Percentiles rank a stretch among this genome's conserved stretches.
Conservation (phyloP, 345 rosid genomes). For the Anacardium occidentale region DNA sequence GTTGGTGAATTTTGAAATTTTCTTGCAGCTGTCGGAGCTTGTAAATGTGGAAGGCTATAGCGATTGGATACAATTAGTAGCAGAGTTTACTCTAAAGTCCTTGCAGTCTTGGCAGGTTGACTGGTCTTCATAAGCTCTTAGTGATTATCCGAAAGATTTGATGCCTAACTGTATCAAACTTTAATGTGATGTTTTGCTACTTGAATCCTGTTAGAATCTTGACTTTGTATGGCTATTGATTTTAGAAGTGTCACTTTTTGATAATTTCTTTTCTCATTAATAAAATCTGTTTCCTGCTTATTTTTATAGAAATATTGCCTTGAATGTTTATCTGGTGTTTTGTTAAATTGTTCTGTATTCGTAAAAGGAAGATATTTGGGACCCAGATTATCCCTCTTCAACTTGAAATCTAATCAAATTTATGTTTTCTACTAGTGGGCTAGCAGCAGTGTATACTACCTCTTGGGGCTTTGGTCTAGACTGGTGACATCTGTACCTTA, state of each 20-base stretch:
- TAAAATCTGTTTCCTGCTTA: background rate
- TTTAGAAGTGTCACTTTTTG: background rate
- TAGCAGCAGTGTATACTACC: slow-evolving; percentile 98
- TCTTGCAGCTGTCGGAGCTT: slow-evolving; percentile 90
- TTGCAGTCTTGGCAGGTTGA: slow-evolving; percentile 98
- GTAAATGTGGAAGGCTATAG: slow-evolving; percentile 95
- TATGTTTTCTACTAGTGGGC: slow-evolving; percentile 75
- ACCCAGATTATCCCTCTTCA: slow-evolving; percentile 13
- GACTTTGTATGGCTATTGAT: background rate
- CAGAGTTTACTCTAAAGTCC: slow-evolving; percentile 91
- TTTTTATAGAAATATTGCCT: background rate
- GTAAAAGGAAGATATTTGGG: slow-evolving; percentile 14
- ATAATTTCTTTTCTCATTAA: background rate
- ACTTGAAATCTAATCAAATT: slow-evolving; percentile 23
- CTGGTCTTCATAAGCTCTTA: slow-evolving; percentile 13
- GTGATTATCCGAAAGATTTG: background rate
- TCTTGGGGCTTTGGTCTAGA: slow-evolving; percentile 95
- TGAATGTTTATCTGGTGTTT: background rate
- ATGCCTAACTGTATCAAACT: slow-evolving; percentile 1
- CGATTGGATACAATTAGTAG: slow-evolving; percentile 97
- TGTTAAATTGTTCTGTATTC: background rate
- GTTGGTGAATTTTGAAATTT: slow-evolving; percentile 23
- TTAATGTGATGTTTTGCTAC: slow-evolving; percentile 9
- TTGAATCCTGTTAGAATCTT: background rate
- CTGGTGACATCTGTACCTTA: slow-evolving; percentile 92